Percentiles rank a stretch among this genome's conserved stretches.
phyloP scores from a whole-genome alignment of 257 asterid species.

The Plantago elongata region DNA sequence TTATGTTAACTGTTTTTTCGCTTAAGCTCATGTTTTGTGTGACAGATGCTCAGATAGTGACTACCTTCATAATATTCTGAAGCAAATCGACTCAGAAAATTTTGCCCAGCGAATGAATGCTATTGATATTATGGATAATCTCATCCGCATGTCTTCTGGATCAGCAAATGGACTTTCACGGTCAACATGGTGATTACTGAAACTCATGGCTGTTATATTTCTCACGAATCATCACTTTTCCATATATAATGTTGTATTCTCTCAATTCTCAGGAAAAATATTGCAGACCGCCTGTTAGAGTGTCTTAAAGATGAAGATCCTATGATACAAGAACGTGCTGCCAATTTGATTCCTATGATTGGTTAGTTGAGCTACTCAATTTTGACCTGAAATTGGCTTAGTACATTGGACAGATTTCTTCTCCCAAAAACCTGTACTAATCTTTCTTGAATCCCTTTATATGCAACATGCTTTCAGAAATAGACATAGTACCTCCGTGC shows the following conservation, averaged over 20 bases:
- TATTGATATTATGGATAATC: slow-evolving; percentile 59
- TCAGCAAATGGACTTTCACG: slow-evolving; percentile 43
- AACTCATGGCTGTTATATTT: slow-evolving; percentile 16
- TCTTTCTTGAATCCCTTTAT: slow-evolving; percentile 5
- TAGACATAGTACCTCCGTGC: background rate
- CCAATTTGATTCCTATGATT: slow-evolving; percentile 51
- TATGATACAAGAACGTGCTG: slow-evolving; percentile 48
- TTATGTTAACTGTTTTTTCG: slow-evolving; percentile 12
- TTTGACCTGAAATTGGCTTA: background rate
- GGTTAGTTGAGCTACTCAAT: slow-evolving; percentile 42
- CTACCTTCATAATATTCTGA: slow-evolving; percentile 59
- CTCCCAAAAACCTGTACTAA: slow-evolving; percentile 1
- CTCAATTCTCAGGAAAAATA: slow-evolving; percentile 60
- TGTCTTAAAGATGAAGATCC: slow-evolving; percentile 68
- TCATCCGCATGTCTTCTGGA: slow-evolving; percentile 49
- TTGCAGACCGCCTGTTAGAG: slow-evolving; percentile 55
- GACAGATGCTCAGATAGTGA: slow-evolving; percentile 57
- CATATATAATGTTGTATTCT: slow-evolving; percentile 5
- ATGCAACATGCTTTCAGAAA: background rate
- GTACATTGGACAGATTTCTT: background rate
- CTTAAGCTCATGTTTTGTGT: slow-evolving; percentile 20
- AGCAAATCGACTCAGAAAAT: slow-evolving; percentile 45
- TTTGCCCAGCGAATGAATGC: slow-evolving; percentile 70
- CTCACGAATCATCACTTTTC: background rate
- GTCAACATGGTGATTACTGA: slow-evolving; percentile 42